Percentiles rank a stretch among this genome's conserved stretches.
phyloP scores from a whole-genome alignment of 768 basidiomycete species.

The Botryobasidium botryosum region DNA sequence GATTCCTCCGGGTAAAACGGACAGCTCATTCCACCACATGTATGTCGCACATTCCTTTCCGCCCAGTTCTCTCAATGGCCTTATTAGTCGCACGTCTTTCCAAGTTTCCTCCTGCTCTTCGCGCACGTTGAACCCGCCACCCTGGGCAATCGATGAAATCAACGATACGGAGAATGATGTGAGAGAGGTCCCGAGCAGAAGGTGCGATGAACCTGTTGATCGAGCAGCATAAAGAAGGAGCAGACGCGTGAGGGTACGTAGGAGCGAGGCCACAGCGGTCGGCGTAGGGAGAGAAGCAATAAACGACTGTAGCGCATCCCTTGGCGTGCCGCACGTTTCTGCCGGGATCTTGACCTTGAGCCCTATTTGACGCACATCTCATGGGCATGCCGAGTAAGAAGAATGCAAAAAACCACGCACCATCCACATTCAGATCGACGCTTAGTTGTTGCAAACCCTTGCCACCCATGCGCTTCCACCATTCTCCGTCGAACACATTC shows the following conservation, averaged over 20 bases:
- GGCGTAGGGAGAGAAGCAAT: constrained; percentile 55
- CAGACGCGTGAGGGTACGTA: constrained; percentile 45
- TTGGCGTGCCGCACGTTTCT: constrained; percentile 26
- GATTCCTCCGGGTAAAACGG: constrained; percentile 21
- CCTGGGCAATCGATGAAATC: constrained; percentile 58
- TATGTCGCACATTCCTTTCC: constrained; percentile 68
- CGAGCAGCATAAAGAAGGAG: constrained; percentile 51
- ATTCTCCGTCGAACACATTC: constrained; percentile 42
- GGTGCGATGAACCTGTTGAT: constrained; percentile 45
- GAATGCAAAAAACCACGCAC: constrained; percentile 19
- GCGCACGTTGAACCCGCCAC: constrained; percentile 51
- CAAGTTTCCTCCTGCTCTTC: constrained; percentile 63
- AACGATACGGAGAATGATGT: constrained; percentile 60
- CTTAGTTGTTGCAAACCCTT: constrained; percentile 18
- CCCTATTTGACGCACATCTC: constrained; percentile 9
- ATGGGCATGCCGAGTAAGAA: not conserved
- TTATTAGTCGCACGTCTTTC: constrained; percentile 36
- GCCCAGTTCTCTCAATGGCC: constrained; percentile 55
- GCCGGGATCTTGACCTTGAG: constrained; percentile 15
- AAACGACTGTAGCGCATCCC: too few species aligned
- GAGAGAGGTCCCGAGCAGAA: constrained; percentile 63
- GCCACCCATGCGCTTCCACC: constrained; percentile 4
- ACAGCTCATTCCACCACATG: constrained; percentile 52
- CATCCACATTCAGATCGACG: constrained; percentile 38
- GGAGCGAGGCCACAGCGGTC: constrained; percentile 43